Base-by-base conservation (phyloP, 2,329 filamentous ascomycete species). In the Aspergillus fischeri region DNA sequence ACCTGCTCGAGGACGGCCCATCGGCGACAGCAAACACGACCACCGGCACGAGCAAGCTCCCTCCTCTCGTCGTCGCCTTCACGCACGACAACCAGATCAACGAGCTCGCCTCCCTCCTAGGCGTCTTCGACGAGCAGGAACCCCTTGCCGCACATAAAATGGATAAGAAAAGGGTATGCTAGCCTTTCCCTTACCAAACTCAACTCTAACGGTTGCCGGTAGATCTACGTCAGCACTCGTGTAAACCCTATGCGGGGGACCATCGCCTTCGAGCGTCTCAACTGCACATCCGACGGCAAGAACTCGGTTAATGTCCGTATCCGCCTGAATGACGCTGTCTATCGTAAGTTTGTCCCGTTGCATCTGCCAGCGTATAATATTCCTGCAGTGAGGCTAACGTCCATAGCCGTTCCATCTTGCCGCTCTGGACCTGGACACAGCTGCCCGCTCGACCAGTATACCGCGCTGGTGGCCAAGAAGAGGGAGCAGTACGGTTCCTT, bases 21-120 rank as follows among this genome's bases (percentile, higher is more conserved):
- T 35, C 54, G 3, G 56, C 52, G 10, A 56, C 83, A 0, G 77
- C 75, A 10, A 71, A 78, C 2, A 77, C 73, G 1, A 84, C 83
- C 41, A 78, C 70, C 1, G 74, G 72, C 11, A 71, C 72, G 3
- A 77, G 69, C n/a, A 58, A 61, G 0, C 67, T 87, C 0, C 84
- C 85, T 5, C 81, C 79, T 44, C 74, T 89, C 21, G 77, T 88
- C 10, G 80, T 85, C 51, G 78, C 78, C 0, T 89, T 89, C 67
- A 74, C 85, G 41, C 87, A 89, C 58, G 86, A 89, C 63, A 85
- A 86, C 3, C 86, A 89, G 64, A 78, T 88, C 44, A 84, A 81
- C 51, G 81, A 89, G 70, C 74, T 88, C 6, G 79, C 83, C 0
- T 80, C 83, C 1, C 80, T 81, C 5, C 80, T 81, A 17, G 86